phyloP scores from a whole-genome alignment of 1,284 basidiomycete genomes.

The Volvariella volvacea region DNA sequence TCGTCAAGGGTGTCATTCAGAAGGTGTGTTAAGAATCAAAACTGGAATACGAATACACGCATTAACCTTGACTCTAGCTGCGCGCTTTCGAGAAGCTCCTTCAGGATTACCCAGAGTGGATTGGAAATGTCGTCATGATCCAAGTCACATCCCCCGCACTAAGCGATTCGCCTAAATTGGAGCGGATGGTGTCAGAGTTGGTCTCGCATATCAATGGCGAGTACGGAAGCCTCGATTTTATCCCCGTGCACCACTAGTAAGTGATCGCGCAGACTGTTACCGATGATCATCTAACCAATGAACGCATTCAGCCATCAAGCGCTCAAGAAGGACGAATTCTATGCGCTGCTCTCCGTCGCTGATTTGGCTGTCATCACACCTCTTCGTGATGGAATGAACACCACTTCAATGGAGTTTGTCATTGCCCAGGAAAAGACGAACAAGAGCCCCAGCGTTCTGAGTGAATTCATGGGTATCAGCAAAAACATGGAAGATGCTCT shows the following conservation, averaged over 20 bases:
- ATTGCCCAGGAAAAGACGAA: constrained; percentile 84
- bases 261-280: constrained; percentile 14
- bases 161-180: constrained; percentile 90
- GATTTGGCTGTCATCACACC: constrained; percentile 96
- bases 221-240: constrained; percentile 93
- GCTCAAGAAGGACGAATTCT: constrained; percentile 97
- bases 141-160: constrained; percentile 94
- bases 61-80: constrained; percentile 38
- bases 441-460: constrained; percentile 84
- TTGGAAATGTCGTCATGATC: constrained; percentile 82
- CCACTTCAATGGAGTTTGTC: constrained; percentile 97
- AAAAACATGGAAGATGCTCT: constrained; percentile 81
- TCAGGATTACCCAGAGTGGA: constrained; percentile 93
- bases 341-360: constrained; percentile 91
- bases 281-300: neutral
- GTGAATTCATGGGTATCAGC: constrained; percentile 97
- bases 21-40: constrained; percentile 47
- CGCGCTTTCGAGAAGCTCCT: constrained; percentile 95
- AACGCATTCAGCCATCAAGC: constrained; percentile 77
- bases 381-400: constrained; percentile 98
- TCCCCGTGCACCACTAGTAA: constrained; percentile 98
- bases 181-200: constrained; percentile 89
- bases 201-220: constrained; percentile 97
- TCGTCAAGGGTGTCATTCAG: constrained; percentile 96
- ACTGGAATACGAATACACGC: neutral